phyloP scores from a whole-genome alignment of 2,329 filamentous ascomycete genomes.

The Aspergillus sp. region DNA sequence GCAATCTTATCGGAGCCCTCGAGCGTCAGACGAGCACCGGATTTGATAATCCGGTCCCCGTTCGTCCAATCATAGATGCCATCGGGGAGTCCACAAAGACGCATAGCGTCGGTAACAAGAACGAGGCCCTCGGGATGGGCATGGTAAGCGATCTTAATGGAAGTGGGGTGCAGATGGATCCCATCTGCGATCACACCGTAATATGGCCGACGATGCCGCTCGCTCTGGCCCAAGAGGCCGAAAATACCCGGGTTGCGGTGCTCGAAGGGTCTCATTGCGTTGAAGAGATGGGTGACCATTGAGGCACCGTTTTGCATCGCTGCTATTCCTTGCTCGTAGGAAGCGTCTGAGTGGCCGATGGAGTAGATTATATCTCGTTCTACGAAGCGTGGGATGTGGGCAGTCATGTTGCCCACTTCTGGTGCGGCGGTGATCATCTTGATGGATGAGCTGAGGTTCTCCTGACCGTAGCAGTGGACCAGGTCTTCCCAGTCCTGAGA shows the following conservation, averaged over 20 bases:
- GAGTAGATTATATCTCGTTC: constrained; percentile 65
- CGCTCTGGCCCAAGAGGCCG: constrained; percentile 67
- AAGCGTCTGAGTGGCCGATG: constrained; percentile 80
- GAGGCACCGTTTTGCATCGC: constrained; percentile 69
- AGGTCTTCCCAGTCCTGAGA: constrained; percentile 57
- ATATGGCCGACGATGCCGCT: constrained; percentile 52
- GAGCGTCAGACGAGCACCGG: constrained; percentile 63
- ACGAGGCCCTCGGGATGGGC: constrained; percentile 79
- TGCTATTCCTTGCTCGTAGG: constrained; percentile 69
- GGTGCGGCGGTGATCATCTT: constrained; percentile 83
- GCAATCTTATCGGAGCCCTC: constrained; percentile 75
- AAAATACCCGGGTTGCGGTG: constrained; percentile 90
- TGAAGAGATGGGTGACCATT: constrained; percentile 93
- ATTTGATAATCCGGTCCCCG: constrained; percentile 51
- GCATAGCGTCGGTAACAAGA: constrained; percentile 89
- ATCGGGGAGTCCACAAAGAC: constrained; percentile 74
- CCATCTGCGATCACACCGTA: constrained; percentile 90
- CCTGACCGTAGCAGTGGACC: constrained; percentile 52
- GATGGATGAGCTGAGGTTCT: constrained; percentile 56
- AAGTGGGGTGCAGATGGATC: constrained; percentile 81
- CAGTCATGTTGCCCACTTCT: constrained; percentile 65
- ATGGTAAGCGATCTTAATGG: constrained; percentile 81
- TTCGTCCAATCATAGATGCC: constrained; percentile 85
- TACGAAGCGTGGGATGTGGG: constrained; percentile 60
- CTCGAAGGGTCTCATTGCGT: constrained; percentile 84